A percentile compares a stretch with the other conserved stretches of the same genome.
Evolutionary conservation across 768 basidiomycete genomes (phyloP).

Genomic region (Coprinopsis marcescibilis): DNA sequence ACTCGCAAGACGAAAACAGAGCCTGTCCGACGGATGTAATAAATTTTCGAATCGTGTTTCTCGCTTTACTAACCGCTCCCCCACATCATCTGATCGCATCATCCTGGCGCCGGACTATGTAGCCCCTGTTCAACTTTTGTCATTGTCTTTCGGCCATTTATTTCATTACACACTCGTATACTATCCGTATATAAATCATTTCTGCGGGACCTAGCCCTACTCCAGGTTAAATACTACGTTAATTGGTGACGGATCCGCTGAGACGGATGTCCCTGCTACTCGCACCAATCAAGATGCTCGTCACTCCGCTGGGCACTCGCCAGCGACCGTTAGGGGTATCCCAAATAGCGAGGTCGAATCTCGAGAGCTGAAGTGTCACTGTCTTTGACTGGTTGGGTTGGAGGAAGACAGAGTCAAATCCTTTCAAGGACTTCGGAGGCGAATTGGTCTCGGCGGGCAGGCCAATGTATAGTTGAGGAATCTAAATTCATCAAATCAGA

Average conservation of each 20-base stretch:
- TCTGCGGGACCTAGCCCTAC: too few relatives aligned
- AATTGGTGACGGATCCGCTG: conserved; percentile 34
- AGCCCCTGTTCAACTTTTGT: too few relatives aligned
- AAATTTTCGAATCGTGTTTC: neutral
- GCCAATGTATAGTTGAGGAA: conserved; percentile 51
- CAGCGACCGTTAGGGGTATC: conserved; percentile 49
- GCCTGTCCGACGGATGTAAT: neutral
- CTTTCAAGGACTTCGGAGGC: conserved; percentile 48
- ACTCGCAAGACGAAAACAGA: neutral
- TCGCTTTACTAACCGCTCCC: neutral
- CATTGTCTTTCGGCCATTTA: too few relatives aligned
- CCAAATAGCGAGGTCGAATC: conserved; percentile 52
- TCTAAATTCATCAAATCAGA: conserved; percentile 24
- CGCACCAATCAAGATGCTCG: conserved; percentile 42
- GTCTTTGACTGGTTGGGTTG: conserved; percentile 37
- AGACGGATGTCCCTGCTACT: conserved; percentile 45
- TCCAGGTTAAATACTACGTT: conserved; percentile 2
- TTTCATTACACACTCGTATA: too few relatives aligned
- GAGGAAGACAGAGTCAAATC: conserved; percentile 48
- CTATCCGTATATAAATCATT: too few relatives aligned
- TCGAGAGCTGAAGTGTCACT: conserved; percentile 42
- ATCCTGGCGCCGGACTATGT: neutral
- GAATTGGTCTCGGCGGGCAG: conserved; percentile 42
- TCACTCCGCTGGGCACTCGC: conserved; percentile 44
- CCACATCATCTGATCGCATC: conserved; percentile 7